These are phyloP conservation scores for Suhomyces tanzawaensis DNA, from an alignment of 805 yeast genomes.

Conservation along the genomic window DNA sequence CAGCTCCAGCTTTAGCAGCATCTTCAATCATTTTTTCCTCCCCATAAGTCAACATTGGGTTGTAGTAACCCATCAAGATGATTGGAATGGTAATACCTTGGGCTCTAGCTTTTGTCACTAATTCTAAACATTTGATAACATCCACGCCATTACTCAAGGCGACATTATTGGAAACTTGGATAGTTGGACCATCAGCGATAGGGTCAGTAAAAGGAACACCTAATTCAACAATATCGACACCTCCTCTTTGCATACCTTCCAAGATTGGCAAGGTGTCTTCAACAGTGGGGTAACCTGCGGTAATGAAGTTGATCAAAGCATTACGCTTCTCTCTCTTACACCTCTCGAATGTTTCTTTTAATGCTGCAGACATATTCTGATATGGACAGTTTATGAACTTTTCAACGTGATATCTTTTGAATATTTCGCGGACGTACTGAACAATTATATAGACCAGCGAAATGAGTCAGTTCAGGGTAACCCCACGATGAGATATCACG, in stretches of 20 bases:
- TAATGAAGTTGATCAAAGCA: conserved; percentile 87
- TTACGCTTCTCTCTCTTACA: conserved; percentile 69
- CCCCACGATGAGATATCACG: too few relatives aligned
- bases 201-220: conserved; percentile 98
- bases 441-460: too few relatives aligned
- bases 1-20: conserved; percentile 86
- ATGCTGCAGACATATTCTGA: conserved; percentile 49
- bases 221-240: conserved; percentile 90
- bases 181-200: conserved; percentile 97
- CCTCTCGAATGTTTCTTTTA: conserved; percentile 58
- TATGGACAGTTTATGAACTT: too few relatives aligned
- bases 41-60: conserved; percentile 87
- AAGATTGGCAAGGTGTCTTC: conserved; percentile 86
- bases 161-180: conserved; percentile 81
- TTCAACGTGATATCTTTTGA: too few relatives aligned
- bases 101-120: conserved; percentile 72
- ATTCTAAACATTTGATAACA: conserved; percentile 62
- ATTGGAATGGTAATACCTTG: conserved; percentile 87
- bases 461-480: conserved; percentile 34
- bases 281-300: conserved; percentile 90
- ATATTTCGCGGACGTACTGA: background rate
- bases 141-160: conserved; percentile 85
- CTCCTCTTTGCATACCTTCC: conserved; percentile 89
- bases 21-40: conserved; percentile 79
- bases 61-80: conserved; percentile 95